Base-by-base conservation (phyloP, 2,329 filamentous ascomycete species). In the Cytospora piceae region DNA sequence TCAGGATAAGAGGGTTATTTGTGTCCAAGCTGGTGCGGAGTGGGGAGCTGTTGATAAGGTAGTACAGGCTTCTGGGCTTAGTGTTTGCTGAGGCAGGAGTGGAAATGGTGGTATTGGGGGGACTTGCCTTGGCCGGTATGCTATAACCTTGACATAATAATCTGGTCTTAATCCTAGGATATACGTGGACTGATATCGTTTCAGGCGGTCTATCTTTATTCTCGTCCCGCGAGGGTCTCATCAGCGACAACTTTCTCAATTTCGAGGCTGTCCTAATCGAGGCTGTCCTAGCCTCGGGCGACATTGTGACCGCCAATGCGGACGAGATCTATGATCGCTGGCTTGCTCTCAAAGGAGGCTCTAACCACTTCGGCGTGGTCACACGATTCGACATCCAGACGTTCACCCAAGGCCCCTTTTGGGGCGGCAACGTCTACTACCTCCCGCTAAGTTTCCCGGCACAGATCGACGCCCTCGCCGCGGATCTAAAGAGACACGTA, bases 171-270 rank as follows among this genome's bases (percentile, higher is more conserved):
- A n/a, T n/a, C n/a, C n/a, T n/a, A n/a, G n/a, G n/a, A n/a, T n/a
- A n/a, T n/a, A n/a, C n/a, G n/a, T n/a, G n/a, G n/a, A n/a, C n/a
- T n/a, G n/a, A n/a, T n/a, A n/a, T n/a, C n/a, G n/a, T n/a, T n/a
- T n/a, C n/a, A n/a, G n/a, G n/a, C n/a, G n/a, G n/a, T n/a, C n/a
- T n/a, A n/a, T n/a, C n/a, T n/a, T n/a, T n/a, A n/a, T n/a, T n/a
- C n/a, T n/a, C n/a, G n/a, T n/a, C n/a, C n/a, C n/a, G n/a, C n/a
- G 39, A 77, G 56, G 80, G 80, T 1, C 77, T 78, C 51, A 76
- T 73, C 54, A 77, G 75, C 64, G 79, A 80, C 68, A 78, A 73
- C 39, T 73, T 80, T 4, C 54, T 70, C 32, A 76, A 74, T 58
- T 79, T 72, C 55, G 73, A 80, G 64, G 46, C 53, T 24, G n/a